phyloP scores from a whole-genome alignment of 495 filamentous ascomycete genomes.

The Hypoxylon cercidicola region DNA sequence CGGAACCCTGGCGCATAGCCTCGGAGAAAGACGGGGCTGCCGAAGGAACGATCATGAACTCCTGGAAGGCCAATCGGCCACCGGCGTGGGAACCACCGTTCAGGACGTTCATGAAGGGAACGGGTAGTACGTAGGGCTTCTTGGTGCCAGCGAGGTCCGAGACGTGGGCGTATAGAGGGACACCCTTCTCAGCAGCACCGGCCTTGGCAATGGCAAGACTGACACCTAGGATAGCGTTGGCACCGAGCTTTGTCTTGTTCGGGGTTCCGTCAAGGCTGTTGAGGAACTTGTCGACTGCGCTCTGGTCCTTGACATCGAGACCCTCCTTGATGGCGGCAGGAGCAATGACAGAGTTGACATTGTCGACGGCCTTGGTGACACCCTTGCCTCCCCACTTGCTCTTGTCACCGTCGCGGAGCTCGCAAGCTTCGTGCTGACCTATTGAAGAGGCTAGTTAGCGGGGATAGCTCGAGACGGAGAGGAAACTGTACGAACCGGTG shows the following conservation, averaged over 20 bases:
- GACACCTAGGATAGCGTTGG: conserved; percentile 99
- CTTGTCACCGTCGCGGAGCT: conserved; percentile 99
- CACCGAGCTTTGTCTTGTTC: conserved; percentile 98
- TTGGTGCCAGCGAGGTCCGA: conserved; percentile 98
- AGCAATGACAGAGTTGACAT: conserved; percentile 94
- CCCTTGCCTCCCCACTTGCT: conserved; percentile 96
- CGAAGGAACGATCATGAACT: conserved; percentile 99
- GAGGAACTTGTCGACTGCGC: conserved; percentile 90
- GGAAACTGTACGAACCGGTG: conserved; percentile 72
- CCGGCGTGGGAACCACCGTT: conserved; percentile 99
- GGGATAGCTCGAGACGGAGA: conserved; percentile 12
- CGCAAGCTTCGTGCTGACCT: conserved; percentile 98
- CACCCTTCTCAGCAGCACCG: conserved; percentile 96
- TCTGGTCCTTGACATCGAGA: conserved; percentile 97
- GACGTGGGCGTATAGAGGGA: conserved; percentile 97
- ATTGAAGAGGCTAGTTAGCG: conserved; percentile 34
- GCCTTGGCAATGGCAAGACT: conserved; percentile 97
- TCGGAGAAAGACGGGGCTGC: conserved; percentile 88
- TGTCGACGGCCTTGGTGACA: conserved; percentile 93
- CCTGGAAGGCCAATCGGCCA: conserved; percentile 98
- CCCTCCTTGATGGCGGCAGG: conserved; percentile 92
- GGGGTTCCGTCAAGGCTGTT: conserved; percentile 94
- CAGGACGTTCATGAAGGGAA: conserved; percentile 99
- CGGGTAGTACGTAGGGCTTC: conserved; percentile 99
- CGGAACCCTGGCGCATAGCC: conserved; percentile 92